Base-by-base conservation (phyloP, 306 rosid species). In the Biancaea sappan region DNA sequence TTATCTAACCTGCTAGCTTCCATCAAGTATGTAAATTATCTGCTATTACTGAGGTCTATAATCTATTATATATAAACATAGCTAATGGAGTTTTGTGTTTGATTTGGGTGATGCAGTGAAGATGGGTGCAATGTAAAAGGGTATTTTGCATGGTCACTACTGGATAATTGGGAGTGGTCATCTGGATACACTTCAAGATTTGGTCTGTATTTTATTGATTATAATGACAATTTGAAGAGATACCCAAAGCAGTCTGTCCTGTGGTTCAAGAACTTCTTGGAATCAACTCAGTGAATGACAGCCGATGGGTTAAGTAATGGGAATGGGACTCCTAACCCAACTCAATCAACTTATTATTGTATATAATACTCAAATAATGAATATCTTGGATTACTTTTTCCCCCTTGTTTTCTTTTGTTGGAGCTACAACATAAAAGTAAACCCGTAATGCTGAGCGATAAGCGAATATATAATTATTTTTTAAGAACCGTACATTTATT, bases 81-180 rank as follows among this genome's bases (percentile, higher is more conserved):
- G 29, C 51, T 74, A 22, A 80, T 22, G 4, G n/a, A 32, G 19
- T 4, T 61, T 18, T 21, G 4, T 56, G 38, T 24, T 76, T 56
- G 38, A 28, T 76, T 14, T 44, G 21, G 32, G 65, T 19, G 10
- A 24, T 71, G 81, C 74, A 88, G 98, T 26, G 84, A 92, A 69
- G 95, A 93, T 74, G 95, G 91, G 1, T 93, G 98, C 83, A 90
- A 93, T 74, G 98, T 90, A 40, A 86, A 74, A 51, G 96, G 96
- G 52, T 93, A 93, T 73, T 90, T 93, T 74, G 95, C 47, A 8
- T 93, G 98, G 98, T 90, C 98, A 70, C 62, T 90, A 1, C 25
- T 90, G 72, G 96, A 90, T 80, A 90, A 93, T 14, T 93, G 93
- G 95, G 98, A 90, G 47, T 93, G 96, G 95, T 71, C 80, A 41